Percentiles rank a stretch among this genome's conserved stretches.
phyloP scores from a whole-genome alignment of 2,329 filamentous ascomycete genomes.

The Trichoderma atroviride region DNA sequence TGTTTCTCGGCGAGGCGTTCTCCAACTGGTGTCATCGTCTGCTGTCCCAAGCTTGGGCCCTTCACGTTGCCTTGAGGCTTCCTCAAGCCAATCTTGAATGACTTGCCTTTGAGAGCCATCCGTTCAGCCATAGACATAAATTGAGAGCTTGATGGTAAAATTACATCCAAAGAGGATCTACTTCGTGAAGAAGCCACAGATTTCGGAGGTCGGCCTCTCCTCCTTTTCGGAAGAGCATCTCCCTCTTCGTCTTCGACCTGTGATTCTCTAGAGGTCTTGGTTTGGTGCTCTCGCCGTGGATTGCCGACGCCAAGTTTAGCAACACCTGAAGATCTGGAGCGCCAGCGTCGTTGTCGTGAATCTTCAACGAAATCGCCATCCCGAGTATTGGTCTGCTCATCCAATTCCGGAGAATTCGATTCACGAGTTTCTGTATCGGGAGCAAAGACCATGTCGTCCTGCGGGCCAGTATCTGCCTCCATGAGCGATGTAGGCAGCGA shows the following conservation, averaged over 20 bases:
- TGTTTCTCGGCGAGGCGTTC: background rate
- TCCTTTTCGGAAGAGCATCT: slow-evolving; percentile 6
- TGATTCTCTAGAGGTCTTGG: slow-evolving; percentile 3
- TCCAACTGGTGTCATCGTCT: background rate
- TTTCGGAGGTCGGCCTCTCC: slow-evolving; percentile 33
- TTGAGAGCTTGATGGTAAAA: slow-evolving; percentile 33
- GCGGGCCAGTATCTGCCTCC: background rate
- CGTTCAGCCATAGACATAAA: slow-evolving; percentile 61
- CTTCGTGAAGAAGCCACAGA: slow-evolving; percentile 28
- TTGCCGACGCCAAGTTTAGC: slow-evolving; percentile 33
- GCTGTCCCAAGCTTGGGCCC: background rate
- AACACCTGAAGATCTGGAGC: slow-evolving; percentile 33
- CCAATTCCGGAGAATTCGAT: slow-evolving; percentile 29
- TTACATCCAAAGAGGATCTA: slow-evolving; percentile 6
- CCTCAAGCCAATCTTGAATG: slow-evolving; percentile 53
- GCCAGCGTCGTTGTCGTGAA: slow-evolving; percentile 31
- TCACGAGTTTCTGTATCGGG: slow-evolving; percentile 26
- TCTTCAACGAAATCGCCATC: slow-evolving; percentile 1
- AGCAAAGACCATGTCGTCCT: slow-evolving; percentile 13
- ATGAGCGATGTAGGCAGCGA: slow-evolving; percentile 23
- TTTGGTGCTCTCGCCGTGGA: slow-evolving; percentile 5
- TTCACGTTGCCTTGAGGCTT: slow-evolving; percentile 30
- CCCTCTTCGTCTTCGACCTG: background rate
- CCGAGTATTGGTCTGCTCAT: slow-evolving; percentile 27
- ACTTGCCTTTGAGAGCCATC: slow-evolving; percentile 57